Base-by-base conservation (phyloP, 2,329 filamentous ascomycete genomes). In the Aureobasidium sp. region DNA sequence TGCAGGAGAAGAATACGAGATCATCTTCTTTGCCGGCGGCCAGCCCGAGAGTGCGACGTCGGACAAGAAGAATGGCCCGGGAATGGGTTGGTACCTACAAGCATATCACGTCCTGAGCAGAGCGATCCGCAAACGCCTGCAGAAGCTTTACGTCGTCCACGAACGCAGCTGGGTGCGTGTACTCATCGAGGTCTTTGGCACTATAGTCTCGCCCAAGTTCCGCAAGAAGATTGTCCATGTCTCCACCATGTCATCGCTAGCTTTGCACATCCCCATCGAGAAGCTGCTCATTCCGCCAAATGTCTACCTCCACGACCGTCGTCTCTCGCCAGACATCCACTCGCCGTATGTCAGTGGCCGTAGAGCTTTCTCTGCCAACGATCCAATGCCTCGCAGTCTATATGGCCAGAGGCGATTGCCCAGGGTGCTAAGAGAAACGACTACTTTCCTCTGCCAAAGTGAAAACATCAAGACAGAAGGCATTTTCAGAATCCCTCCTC, bases 1-100 rank as follows among this genome's bases (percentile, higher is more conserved):
- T 25, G 70, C 69, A 42, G 77, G 76, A 2, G 72, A 71, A 17
- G 75, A 78, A 53, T 80, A 80, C 58, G 77, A 79, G 60, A 71
- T 80, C 40, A 68, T 80, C 53, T 79, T 80, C 65, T 79, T 80
- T 60, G 77, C 77, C 4, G 77, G 77, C n/a, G 76, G 75, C 8
- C 71, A 71, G 32, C 69, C 70, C 41, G 73, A 71, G 42, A 70
- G 68, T 41, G 68, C 66, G 12, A 73, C 71, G 8, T 63, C 55
- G 21, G 61, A 66, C 37, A 77, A 72, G 64, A 78, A 74, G 63
- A 69, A 68, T 47, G 66, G 66, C 1, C 77, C 78, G 1, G 73
- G 74, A 22, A 77, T 75, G 70, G 74, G 74, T 34, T 80, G 78
- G 78, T 79, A 78, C 58, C 64, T 80, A 47, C 77, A 79, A 59